phyloP scores from a whole-genome alignment of 768 basidiomycete genomes.

The Phylloporus arenicola region DNA sequence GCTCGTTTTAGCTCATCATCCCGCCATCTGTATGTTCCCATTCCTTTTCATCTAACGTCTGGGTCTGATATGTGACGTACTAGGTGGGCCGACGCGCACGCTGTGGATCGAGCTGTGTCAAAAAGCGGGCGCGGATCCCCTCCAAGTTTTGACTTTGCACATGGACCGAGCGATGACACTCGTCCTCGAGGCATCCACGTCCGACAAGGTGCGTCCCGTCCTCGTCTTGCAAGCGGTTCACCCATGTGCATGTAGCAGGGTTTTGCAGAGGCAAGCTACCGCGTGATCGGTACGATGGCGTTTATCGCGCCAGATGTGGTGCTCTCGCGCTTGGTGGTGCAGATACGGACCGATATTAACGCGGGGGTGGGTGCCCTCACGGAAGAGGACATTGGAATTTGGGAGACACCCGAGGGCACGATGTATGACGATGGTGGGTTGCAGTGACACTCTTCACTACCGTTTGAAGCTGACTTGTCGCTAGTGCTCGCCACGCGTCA shows the following conservation, averaged over 20 bases:
- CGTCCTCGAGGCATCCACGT: slow-evolving; percentile 43
- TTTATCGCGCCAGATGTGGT: slow-evolving; percentile 72
- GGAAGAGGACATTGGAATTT: slow-evolving; percentile 73
- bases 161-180: slow-evolving; percentile 45
- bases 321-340: slow-evolving; percentile 65
- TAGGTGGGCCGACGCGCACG: slow-evolving; percentile 16
- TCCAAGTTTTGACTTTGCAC: slow-evolving; percentile 47
- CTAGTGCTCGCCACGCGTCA: slow-evolving; percentile 63
- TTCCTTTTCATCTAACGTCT: neutral
- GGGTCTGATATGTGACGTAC: neutral
- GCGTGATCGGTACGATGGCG: slow-evolving; percentile 66
- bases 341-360: slow-evolving; percentile 62
- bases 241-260: slow-evolving; percentile 31
- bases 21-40: slow-evolving; percentile 45
- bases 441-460: neutral
- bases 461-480: too few species aligned
- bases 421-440: slow-evolving; percentile 72
- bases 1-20: slow-evolving; percentile 72
- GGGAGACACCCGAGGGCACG: slow-evolving; percentile 80
- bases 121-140: slow-evolving; percentile 61
- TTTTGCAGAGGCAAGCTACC: slow-evolving; percentile 65
- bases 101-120: slow-evolving; percentile 82
- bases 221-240: neutral
- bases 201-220: slow-evolving; percentile 40
- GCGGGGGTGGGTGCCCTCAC: slow-evolving; percentile 58